Percentiles rank a stretch among this genome's conserved stretches.
Conservation (phyloP, 768 basidiomycete genomes). For the Russula virescens region DNA sequence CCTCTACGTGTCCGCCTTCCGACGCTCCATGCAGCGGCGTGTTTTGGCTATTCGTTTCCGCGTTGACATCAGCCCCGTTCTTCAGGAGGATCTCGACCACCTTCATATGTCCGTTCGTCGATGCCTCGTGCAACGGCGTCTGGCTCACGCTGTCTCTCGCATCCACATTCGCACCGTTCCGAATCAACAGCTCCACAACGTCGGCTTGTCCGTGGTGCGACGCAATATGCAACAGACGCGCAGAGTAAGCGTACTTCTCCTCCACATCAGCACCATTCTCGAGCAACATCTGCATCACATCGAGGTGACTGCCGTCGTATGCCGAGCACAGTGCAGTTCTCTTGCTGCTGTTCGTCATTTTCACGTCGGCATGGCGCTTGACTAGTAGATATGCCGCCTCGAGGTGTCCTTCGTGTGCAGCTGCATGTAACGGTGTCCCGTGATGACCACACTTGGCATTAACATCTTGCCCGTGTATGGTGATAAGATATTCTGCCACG, state of each 20-base stretch:
- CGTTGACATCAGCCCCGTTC: background rate
- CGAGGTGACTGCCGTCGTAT: background rate
- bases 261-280: background rate
- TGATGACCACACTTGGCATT: background rate
- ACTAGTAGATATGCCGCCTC: background rate
- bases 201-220: background rate
- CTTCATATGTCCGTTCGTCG: background rate
- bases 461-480: background rate
- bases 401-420: background rate
- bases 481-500: background rate
- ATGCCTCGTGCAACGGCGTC: background rate
- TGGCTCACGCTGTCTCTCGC: background rate
- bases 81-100: background rate
- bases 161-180: background rate
- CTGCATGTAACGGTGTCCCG: background rate
- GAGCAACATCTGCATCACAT: background rate
- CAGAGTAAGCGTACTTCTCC: too few species aligned
- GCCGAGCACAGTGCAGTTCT: background rate
- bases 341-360: background rate
- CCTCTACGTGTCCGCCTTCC: too few species aligned
- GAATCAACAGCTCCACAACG: background rate
- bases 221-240: background rate
- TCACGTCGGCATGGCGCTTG: background rate
- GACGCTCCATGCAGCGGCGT: background rate
- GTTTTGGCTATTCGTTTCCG: background rate